Base-by-base conservation (phyloP, 129 eudicot species). In the Rutidosis leptorrhynchoides region DNA sequence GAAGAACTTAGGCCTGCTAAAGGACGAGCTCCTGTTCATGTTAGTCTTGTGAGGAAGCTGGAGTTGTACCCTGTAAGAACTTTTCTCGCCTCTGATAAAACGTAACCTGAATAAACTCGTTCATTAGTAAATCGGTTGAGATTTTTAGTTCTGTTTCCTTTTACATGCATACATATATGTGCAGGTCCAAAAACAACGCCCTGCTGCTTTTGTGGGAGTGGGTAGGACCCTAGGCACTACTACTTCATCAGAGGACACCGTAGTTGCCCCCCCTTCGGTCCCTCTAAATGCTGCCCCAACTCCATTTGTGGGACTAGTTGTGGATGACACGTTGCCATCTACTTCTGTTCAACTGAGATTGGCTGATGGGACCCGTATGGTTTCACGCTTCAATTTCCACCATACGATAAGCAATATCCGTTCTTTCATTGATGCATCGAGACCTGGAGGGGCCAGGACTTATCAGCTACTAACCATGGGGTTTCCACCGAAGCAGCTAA, bases 361-460 rank as follows among this genome's bases (percentile, higher is more conserved):
- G 73, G 89, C 81, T 17, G 98, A 92, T 78, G 98, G 98, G 5
- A 92, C 96, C 5, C 91, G 98, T 19, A 81, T 92, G 95, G 87
- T 92, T 49, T 85, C 96, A 3, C 90, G 84, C 14, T 91, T 91
- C 78, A 91, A 91, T 79, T 55, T 65, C 71, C 83, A 83, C 64
- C 98, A 91, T 58, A 85, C 95, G 0, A 70, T 92, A 26, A 65
- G 82, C 67, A 83, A 92, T 67, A 82, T 92, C 15, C 94, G 88
- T 9, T 83, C 82, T 20, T 92, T 92, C 78, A 83, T 92, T 73
- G 96, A 92, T 69, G 90, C 96, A 42, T 85, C 90, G 0, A 83
- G 98, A 70, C 88, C 88, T 2, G 73, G 82, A n/a, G 86, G 87
- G 11, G 20, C 86, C 7, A 71, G 83, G 67, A 72, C 73, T 67